Evolutionary conservation across 495 filamentous ascomycete species (phyloP).

Genomic region (Aspergillus kassunensis): DNA sequence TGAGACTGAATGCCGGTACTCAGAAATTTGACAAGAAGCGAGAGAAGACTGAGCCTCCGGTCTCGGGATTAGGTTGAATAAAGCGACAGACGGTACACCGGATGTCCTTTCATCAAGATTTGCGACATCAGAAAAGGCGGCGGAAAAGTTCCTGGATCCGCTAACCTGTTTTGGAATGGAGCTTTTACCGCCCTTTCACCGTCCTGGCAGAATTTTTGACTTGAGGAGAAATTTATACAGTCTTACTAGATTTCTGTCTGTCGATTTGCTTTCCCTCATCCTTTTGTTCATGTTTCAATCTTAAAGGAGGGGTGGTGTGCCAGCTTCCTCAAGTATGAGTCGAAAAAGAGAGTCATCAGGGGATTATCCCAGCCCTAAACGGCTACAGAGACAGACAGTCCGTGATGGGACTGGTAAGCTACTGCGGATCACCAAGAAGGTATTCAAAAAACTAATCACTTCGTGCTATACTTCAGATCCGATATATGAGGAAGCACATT

Average conservation of each 20-base stretch:
- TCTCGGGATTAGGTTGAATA: constrained; percentile 11
- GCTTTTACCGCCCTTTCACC: constrained; percentile 27
- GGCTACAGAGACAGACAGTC: constrained; percentile 22
- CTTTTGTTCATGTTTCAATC: neutral
- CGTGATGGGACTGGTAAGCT: constrained; percentile 31
- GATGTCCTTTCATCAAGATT: constrained; percentile 17
- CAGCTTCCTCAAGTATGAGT: constrained; percentile 20
- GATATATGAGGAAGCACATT: constrained; percentile 41
- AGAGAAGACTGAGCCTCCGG: constrained; percentile 13
- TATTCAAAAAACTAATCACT: constrained; percentile 3
- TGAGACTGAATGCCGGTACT: neutral
- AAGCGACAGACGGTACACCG: constrained; percentile 12
- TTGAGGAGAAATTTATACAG: constrained; percentile 12
- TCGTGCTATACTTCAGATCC: constrained; percentile 23
- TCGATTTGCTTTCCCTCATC: neutral
- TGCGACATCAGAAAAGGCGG: constrained; percentile 32
- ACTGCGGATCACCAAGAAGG: neutral
- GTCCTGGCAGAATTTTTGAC: constrained; percentile 36
- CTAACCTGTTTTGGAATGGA: constrained; percentile 28
- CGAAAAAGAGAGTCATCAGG: constrained; percentile 32
- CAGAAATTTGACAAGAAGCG: constrained; percentile 4
- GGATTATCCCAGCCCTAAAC: constrained; percentile 23
- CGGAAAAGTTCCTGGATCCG: constrained; percentile 36
- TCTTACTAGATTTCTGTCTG: constrained; percentile 5
- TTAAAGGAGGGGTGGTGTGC: neutral